A percentile compares a stretch with the other conserved stretches of the same genome.
phyloP scores from a whole-genome alignment of 495 filamentous ascomycete genomes.

The Aspergillus homomorphus region DNA sequence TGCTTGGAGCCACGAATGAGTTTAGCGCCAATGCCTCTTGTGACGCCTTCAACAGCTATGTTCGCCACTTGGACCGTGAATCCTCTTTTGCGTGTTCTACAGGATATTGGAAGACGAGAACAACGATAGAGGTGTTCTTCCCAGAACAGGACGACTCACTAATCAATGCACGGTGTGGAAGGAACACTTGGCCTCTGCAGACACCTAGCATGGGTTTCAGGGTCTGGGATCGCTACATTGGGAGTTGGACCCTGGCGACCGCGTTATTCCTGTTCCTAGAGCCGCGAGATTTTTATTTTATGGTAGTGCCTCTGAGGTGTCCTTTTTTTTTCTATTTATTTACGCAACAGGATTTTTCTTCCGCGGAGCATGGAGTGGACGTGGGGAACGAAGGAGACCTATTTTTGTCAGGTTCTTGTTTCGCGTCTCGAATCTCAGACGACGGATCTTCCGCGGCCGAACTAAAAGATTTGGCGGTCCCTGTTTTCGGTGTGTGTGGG shows the following conservation, averaged over 20 bases:
- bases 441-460: not conserved
- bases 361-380: not conserved
- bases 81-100: too few relatives aligned
- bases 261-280: not conserved
- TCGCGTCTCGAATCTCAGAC: conserved; percentile 2
- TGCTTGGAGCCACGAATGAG: not conserved
- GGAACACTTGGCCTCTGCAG: not conserved
- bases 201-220: not conserved
- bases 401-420: not conserved
- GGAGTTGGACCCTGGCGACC: not conserved
- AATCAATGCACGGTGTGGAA: not conserved
- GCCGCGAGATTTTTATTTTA: not conserved
- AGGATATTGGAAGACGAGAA: not conserved
- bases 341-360: not conserved
- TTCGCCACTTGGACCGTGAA: too few relatives aligned
- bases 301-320: not conserved
- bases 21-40: too few relatives aligned
- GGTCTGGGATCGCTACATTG: not conserved
- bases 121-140: too few relatives aligned
- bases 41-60: too few relatives aligned
- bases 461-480: conserved; percentile 3
- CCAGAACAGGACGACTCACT: too few relatives aligned
- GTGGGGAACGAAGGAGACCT: not conserved
- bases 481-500: conserved; percentile 1
- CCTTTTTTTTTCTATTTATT: not conserved